Percentiles rank a stretch among this genome's conserved stretches.
Evolutionary conservation across 768 basidiomycete genomes (phyloP).

Genomic region (Lentinula raphanica): DNA sequence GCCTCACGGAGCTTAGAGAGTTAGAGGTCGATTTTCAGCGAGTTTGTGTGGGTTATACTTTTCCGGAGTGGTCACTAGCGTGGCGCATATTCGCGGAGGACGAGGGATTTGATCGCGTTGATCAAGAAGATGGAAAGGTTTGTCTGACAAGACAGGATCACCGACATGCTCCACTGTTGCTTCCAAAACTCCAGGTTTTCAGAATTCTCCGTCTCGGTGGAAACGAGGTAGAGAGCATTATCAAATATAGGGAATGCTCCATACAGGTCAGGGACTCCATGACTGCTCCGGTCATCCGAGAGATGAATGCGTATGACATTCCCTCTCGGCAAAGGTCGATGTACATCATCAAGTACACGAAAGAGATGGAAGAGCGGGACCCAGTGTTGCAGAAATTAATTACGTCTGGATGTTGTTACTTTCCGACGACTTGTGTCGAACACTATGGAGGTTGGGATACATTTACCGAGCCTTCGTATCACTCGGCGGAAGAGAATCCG

Average conservation of each 20-base stretch:
- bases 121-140: background rate
- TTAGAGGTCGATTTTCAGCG: conserved; percentile 4
- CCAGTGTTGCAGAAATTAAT: background rate
- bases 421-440: background rate
- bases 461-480: background rate
- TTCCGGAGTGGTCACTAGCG: background rate
- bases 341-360: conserved; percentile 4
- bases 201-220: conserved; percentile 4
- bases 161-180: background rate
- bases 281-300: background rate
- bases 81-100: conserved; percentile 3
- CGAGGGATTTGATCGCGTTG: background rate
- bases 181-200: conserved; percentile 1
- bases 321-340: conserved; percentile 1
- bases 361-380: conserved; percentile 5
- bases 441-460: background rate
- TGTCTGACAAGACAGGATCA: background rate
- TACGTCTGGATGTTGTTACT: background rate
- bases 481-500: background rate
- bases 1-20: background rate
- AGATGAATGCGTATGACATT: background rate
- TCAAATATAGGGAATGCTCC: conserved; percentile 3
- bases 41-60: background rate
- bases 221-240: conserved; percentile 1
- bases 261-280: background rate